A percentile compares a stretch with the other conserved stretches of the same genome.
Evolutionary conservation across 345 rosid species (phyloP).

Genomic region (Camelina laxa): DNA sequence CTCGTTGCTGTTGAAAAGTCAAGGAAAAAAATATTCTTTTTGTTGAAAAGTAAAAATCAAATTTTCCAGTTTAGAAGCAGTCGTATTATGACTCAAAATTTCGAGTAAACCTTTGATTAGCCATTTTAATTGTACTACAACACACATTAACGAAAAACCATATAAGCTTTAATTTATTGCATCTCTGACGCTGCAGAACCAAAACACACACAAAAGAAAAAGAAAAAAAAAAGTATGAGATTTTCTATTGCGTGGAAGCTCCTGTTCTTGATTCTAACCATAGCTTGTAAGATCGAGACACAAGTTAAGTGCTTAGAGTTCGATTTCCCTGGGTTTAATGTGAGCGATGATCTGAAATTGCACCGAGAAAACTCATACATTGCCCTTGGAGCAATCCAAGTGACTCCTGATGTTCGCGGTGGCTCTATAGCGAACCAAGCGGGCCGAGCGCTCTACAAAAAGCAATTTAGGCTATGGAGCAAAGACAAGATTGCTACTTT

Average conservation of each 20-base stretch:
- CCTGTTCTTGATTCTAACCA: constrained; percentile 23
- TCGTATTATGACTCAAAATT: neutral
- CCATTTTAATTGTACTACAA: constrained; percentile 1
- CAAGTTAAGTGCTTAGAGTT: constrained; percentile 46
- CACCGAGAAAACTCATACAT: constrained; percentile 11
- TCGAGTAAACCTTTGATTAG: neutral
- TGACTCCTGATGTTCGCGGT: constrained; percentile 54
- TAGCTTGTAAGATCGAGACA: constrained; percentile 27
- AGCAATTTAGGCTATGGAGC: constrained; percentile 54
- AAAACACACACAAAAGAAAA: neutral
- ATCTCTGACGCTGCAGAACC: neutral
- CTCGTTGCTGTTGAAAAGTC: constrained; percentile 12
- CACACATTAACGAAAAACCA: neutral
- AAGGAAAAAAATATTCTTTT: neutral
- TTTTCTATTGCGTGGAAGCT: constrained; percentile 27
- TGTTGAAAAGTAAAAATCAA: constrained; percentile 11
- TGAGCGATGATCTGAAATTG: neutral
- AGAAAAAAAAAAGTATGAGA: constrained; percentile 13
- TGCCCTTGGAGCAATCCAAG: constrained; percentile 54
- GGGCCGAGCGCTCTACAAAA: constrained; percentile 51
- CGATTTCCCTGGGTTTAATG: constrained; percentile 43
- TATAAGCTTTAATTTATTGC: neutral
- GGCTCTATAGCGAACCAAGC: constrained; percentile 30
- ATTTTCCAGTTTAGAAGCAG: neutral
- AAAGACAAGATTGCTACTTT: constrained; percentile 47